phyloP scores from a whole-genome alignment of 805 yeast species.

The Candida nanaspora region DNA sequence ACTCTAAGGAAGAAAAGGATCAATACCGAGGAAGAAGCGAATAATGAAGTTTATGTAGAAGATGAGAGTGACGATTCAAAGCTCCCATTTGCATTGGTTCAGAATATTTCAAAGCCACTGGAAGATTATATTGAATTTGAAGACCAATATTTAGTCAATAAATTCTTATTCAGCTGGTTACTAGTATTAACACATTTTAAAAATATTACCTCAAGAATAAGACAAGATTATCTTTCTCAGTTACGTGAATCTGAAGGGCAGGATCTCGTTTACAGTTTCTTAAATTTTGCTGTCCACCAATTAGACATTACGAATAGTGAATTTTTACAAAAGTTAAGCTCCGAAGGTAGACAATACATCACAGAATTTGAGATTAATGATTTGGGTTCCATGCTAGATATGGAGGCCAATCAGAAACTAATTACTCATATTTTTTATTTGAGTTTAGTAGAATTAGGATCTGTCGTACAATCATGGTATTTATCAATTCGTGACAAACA shows the following conservation, averaged over 20 bases:
- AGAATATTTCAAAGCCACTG: slow-evolving; percentile 22
- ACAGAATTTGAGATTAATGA: slow-evolving; percentile 15
- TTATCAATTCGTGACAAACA: slow-evolving; percentile 61
- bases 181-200: slow-evolving; percentile 55
- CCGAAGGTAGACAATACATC: slow-evolving; percentile 4
- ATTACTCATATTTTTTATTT: slow-evolving; percentile 45
- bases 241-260: slow-evolving; percentile 31
- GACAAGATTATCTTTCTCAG: slow-evolving; percentile 53
- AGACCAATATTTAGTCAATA: slow-evolving; percentile 27
- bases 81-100: slow-evolving; percentile 36
- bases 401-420: slow-evolving; percentile 22
- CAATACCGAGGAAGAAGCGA: slow-evolving; percentile 8
- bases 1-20: slow-evolving; percentile 41
- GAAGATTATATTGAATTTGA: slow-evolving; percentile 33
- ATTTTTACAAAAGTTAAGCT: slow-evolving; percentile 14
- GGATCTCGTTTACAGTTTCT: slow-evolving; percentile 40
- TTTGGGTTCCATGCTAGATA: slow-evolving; percentile 18
- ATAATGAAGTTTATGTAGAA: slow-evolving; percentile 13
- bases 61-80: slow-evolving; percentile 15
- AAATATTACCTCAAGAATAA: slow-evolving; percentile 56
- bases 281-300: slow-evolving; percentile 48
- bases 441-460: slow-evolving; percentile 44
- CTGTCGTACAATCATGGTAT: slow-evolving; percentile 62
- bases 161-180: slow-evolving; percentile 63
- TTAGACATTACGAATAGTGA: slow-evolving; percentile 30